Base-by-base conservation (phyloP, 306 rosid genomes). In the Senna siamea region DNA sequence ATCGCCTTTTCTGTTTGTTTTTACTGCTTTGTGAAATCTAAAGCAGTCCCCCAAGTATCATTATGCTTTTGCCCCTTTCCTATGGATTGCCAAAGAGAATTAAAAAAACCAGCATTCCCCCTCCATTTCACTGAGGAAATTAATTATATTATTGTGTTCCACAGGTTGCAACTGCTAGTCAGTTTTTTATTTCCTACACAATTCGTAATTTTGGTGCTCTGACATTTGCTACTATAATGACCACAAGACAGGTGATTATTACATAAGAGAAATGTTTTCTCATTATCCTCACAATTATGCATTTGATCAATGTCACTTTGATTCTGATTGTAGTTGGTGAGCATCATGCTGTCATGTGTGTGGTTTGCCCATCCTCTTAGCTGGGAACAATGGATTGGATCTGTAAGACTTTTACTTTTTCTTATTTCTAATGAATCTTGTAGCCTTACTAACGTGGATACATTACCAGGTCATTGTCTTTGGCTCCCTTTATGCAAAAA, bases 131-230 rank as follows among this genome's bases (percentile, higher is more conserved):
- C 46, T 69, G 73, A 59, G 50, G 71, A 44, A 41, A 34, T 50
- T 28, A 48, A 54, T 57, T 37, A 55, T 66, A 19, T 55, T 5
- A 5, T 32, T 9, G 76, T 52, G 67, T 66, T 64, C 43, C 68
- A 48, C 93, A 90, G 98, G 98, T 93, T 69, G 97, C 98, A 57
- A 93, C 97, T 35, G 85, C 82, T 7, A 93, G 96, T 75, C 98
- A 93, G 50, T 93, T 93, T 83, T 93, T 90, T 79, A 93, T 93
- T 79, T 93, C 98, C 58, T 90, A 90, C 92, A 90, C 96, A 37
- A 93, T 93, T 78, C 98, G 98, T 63, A 93, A 87, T 51, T 93
- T 93, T 47, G 98, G 97, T 17, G 97, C 98, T 73, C 86, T 93
- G 14, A 87, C 90, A 5, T 93, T 93, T 77, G 98, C 98, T 48